Conservation (phyloP, 352 stramenopile genomes). For the Pythium periplocum region DNA sequence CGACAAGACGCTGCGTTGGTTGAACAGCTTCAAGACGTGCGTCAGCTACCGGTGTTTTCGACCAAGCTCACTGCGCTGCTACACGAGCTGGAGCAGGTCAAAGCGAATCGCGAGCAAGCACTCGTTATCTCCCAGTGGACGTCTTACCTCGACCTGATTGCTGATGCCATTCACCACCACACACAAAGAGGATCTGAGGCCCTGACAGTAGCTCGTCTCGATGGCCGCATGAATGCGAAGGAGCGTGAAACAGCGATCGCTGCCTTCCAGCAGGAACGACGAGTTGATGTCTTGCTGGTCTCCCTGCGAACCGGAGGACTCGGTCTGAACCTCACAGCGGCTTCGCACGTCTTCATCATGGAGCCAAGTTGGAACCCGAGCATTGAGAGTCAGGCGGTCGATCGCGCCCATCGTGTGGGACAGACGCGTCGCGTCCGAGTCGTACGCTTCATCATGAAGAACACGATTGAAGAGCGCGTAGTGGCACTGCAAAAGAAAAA, state of each 20-base stretch:
- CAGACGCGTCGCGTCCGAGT: slow-evolving; percentile 68
- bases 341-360: slow-evolving; percentile 92
- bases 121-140: slow-evolving; percentile 90
- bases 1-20: slow-evolving; percentile 24
- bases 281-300: slow-evolving; percentile 83
- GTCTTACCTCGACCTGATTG: slow-evolving; percentile 75
- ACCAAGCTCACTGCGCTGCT: slow-evolving; percentile 65
- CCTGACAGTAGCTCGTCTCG: slow-evolving; percentile 32
- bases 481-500: slow-evolving; percentile 88
- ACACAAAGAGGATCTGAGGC: not conserved
- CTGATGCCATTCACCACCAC: slow-evolving; percentile 21
- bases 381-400: slow-evolving; percentile 87
- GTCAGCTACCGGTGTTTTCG: slow-evolving; percentile 15
- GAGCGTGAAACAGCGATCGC: slow-evolving; percentile 61
- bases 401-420: slow-evolving; percentile 86
- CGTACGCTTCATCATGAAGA: slow-evolving; percentile 80
- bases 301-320: slow-evolving; percentile 85
- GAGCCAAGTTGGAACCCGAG: slow-evolving; percentile 91
- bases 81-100: slow-evolving; percentile 39
- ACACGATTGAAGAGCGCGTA: slow-evolving; percentile 89
- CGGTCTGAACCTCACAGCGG: slow-evolving; percentile 91
- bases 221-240: slow-evolving; percentile 52
- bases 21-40: slow-evolving; percentile 16
- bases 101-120: slow-evolving; percentile 39
- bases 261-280: slow-evolving; percentile 46